Evolutionary conservation across 1,284 basidiomycete genomes (phyloP).

Genomic region (Somion occarium): DNA sequence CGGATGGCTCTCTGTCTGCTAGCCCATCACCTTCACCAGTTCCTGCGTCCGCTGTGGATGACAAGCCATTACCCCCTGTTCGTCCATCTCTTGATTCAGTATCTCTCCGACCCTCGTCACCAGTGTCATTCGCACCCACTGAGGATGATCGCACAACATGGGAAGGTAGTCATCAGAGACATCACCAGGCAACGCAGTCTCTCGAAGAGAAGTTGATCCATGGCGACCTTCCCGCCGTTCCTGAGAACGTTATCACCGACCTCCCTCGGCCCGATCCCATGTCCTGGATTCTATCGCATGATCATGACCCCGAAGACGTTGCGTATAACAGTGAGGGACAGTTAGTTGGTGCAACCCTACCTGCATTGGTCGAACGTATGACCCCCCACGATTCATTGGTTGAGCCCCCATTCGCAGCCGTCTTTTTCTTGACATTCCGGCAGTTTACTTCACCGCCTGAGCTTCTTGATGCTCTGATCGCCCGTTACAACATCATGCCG

Average conservation of each 20-base stretch:
- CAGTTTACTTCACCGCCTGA: constrained; percentile 81
- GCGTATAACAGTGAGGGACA: constrained; percentile 88
- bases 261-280: constrained; percentile 27
- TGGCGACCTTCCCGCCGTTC: constrained; percentile 47
- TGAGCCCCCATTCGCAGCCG: constrained; percentile 78
- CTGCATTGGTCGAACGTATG: constrained; percentile 90
- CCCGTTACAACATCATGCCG: constrained; percentile 76
- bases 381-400: constrained; percentile 91
- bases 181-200: constrained; percentile 16
- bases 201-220: constrained; percentile 54
- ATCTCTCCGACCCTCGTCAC: neutral
- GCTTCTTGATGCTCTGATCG: constrained; percentile 73
- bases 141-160: constrained; percentile 53
- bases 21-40: neutral
- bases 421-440: constrained; percentile 97
- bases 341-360: constrained; percentile 87
- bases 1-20: neutral
- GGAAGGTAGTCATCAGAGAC: constrained; percentile 40
- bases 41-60: constrained; percentile 2
- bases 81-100: constrained; percentile 1
- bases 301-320: constrained; percentile 78
- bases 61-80: constrained; percentile 27
- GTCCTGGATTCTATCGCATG: constrained; percentile 60
- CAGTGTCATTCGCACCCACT: constrained; percentile 37
- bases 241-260: constrained; percentile 17